Percentiles rank a stretch among this genome's conserved stretches.
Evolutionary conservation across 148 eudicot genomes (phyloP).

Genomic region (Diospyros lotus): DNA sequence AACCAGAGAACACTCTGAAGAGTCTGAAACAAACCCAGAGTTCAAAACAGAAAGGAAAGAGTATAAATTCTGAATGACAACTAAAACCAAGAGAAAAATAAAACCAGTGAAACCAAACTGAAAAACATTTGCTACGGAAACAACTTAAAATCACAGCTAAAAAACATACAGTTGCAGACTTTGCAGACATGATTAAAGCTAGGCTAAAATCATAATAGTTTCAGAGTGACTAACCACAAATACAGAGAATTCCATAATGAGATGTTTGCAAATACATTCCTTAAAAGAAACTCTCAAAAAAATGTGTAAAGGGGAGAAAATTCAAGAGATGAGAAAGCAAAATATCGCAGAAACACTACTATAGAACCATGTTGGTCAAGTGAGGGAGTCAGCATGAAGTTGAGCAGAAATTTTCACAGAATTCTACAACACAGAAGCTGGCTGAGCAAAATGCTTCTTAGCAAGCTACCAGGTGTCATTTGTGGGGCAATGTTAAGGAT

Average conservation of each 20-base stretch:
- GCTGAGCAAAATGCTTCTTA: no score
- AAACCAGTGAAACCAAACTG: neutral
- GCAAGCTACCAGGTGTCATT: no score
- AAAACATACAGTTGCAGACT: neutral
- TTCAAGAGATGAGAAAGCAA: neutral
- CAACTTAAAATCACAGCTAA: constrained; percentile 6
- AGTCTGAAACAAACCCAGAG: neutral
- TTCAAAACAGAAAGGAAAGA: neutral
- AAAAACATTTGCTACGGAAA: neutral
- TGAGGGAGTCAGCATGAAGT: neutral
- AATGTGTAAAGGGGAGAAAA: neutral
- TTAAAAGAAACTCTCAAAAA: neutral
- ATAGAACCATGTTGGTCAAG: neutral
- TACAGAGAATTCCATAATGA: neutral
- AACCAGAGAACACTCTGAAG: neutral
- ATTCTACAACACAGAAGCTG: no score
- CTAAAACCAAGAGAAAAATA: neutral
- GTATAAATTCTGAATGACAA: neutral
- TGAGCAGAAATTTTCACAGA: no score
- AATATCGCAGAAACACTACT: neutral
- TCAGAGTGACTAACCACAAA: neutral
- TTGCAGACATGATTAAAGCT: neutral
- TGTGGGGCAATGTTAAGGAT: no score
- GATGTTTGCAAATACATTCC: neutral
- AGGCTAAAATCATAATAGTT: neutral